A percentile compares a stretch with the other conserved stretches of the same genome.
phyloP scores from a whole-genome alignment of 1,284 basidiomycete genomes.

The Inonotus obliquus region DNA sequence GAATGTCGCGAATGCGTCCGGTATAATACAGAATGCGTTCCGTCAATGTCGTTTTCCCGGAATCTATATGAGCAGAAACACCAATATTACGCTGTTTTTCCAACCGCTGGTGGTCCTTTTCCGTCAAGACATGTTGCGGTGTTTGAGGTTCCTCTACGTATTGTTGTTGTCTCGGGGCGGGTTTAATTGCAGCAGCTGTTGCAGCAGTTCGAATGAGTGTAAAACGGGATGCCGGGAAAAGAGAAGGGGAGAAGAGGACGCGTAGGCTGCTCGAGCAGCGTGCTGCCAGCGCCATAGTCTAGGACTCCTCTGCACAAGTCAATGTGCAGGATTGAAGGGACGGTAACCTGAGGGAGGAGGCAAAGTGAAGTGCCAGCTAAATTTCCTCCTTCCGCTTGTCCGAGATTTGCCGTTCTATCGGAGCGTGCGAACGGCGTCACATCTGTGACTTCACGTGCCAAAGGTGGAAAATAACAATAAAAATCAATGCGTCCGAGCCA shows the following conservation, averaged over 20 bases:
- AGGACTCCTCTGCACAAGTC: conserved; percentile 12
- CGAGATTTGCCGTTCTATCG: background rate
- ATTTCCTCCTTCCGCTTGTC: background rate
- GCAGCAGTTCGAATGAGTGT: conserved; percentile 15
- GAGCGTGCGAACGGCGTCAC: background rate
- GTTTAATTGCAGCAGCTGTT: conserved; percentile 20
- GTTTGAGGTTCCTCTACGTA: background rate
- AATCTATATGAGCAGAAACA: conserved; percentile 92
- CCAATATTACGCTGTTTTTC: conserved; percentile 77
- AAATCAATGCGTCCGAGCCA: background rate
- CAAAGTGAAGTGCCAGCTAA: background rate
- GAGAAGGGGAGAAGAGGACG: background rate
- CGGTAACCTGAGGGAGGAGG: background rate
- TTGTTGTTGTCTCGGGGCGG: conserved; percentile 1
- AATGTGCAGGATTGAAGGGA: conserved; percentile 12
- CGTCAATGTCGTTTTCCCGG: conserved; percentile 98
- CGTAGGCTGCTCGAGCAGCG: conserved; percentile 6
- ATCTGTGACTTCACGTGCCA: too few relatives aligned
- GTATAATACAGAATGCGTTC: conserved; percentile 97
- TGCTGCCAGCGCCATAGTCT: conserved; percentile 6
- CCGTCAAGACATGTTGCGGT: conserved; percentile 38
- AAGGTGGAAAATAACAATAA: background rate
- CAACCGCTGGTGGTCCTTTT: conserved; percentile 52
- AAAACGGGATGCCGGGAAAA: background rate
- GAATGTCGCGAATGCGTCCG: conserved; percentile 92